These are phyloP conservation scores for Diplotaxis tenuifolia DNA, from an alignment of 345 rosid genomes.

Conservation along the genomic window DNA sequence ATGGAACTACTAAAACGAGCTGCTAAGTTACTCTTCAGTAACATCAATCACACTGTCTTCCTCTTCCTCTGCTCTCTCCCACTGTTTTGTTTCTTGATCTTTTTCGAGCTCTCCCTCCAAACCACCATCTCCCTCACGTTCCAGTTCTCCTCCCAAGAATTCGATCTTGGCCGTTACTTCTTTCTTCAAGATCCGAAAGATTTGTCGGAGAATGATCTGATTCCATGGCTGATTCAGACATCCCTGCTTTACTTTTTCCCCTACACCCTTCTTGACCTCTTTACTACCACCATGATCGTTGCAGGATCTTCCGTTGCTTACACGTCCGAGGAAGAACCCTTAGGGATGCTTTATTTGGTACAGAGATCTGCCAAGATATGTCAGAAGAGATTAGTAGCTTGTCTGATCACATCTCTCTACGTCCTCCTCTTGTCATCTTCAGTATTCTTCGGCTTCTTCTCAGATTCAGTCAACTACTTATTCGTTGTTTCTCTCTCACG, in stretches of 20 bases:
- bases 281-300: conserved; percentile 36
- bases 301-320: conserved; percentile 34
- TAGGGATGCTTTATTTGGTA: conserved; percentile 13
- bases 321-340: conserved; percentile 13
- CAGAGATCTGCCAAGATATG: conserved; percentile 13
- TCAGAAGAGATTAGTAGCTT: conserved; percentile 34
- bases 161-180: background rate
- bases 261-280: conserved; percentile 34
- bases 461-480: conserved; percentile 10
- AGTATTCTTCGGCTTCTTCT: conserved; percentile 34
- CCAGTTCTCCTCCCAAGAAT: background rate
- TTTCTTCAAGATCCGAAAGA: background rate
- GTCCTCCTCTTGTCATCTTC: conserved; percentile 35
- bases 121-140: conserved; percentile 9
- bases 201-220: conserved; percentile 1
- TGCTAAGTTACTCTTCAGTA: conserved; percentile 8
- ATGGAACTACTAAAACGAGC: conserved; percentile 36
- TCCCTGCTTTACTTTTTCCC: conserved; percentile 16
- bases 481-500: background rate
- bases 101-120: conserved; percentile 34
- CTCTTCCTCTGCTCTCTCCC: conserved; percentile 36
- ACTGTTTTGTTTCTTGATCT: conserved; percentile 34
- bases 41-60: conserved; percentile 25
- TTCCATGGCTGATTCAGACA: conserved; percentile 21
- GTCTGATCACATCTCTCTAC: conserved; percentile 44